Evolutionary conservation across 257 asterid genomes (phyloP).

Genomic region (Ajuga chamaepitys): DNA sequence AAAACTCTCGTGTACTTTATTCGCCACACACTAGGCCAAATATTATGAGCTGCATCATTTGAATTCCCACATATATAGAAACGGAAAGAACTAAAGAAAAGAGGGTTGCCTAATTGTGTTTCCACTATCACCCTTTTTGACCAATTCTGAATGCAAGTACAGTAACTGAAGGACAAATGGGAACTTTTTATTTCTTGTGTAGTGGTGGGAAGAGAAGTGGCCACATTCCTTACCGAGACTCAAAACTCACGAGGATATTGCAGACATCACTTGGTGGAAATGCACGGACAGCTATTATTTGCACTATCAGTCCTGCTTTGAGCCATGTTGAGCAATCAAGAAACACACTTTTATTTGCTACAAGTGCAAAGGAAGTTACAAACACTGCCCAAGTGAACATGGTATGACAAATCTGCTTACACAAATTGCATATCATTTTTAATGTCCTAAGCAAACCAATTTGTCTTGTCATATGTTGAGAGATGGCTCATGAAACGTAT

Average conservation of each 20-base stretch:
- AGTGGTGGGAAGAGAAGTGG: constrained; percentile 73
- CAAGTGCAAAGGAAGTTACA: constrained; percentile 92
- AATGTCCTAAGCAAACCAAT: background rate
- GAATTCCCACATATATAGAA: background rate
- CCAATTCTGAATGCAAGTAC: background rate
- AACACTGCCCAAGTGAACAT: constrained; percentile 88
- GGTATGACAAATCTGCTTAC: constrained; percentile 32
- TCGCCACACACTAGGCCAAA: background rate
- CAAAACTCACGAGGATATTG: constrained; percentile 88
- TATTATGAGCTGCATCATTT: background rate
- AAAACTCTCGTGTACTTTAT: background rate
- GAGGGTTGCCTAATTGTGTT: background rate
- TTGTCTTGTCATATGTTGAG: background rate
- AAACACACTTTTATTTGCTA: constrained; percentile 80
- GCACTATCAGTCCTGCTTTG: constrained; percentile 94
- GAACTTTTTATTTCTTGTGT: constrained; percentile 20
- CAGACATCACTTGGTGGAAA: constrained; percentile 96
- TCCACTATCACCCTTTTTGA: background rate
- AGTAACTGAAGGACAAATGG: background rate
- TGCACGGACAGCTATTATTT: constrained; percentile 92
- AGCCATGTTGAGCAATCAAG: constrained; percentile 93
- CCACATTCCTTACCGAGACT: constrained; percentile 82
- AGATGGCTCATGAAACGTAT: background rate
- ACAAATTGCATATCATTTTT: background rate
- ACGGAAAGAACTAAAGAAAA: background rate